These are phyloP conservation scores for Madurella mycetomatis DNA, from an alignment of 2,329 filamentous ascomycete species.

Conservation along the genomic window DNA sequence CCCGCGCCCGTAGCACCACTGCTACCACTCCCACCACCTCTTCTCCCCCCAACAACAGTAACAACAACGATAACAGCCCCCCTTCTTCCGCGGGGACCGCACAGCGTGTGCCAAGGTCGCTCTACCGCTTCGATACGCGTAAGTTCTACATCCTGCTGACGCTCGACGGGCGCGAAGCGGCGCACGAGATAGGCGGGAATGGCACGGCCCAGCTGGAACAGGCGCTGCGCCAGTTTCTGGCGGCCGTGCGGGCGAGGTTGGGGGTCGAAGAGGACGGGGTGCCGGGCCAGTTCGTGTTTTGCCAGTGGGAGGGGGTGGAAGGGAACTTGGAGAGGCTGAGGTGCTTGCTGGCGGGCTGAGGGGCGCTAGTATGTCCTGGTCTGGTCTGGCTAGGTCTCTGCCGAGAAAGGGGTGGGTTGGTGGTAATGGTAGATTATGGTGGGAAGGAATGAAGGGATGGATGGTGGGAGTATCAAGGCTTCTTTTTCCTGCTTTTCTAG, in stretches of 20 bases:
- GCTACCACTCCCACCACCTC: neutral
- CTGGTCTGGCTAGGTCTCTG: no score
- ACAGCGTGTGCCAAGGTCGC: neutral
- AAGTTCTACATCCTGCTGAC: slow-evolving; percentile 9
- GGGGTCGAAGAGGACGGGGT: neutral
- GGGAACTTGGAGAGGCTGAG: slow-evolving; percentile 1
- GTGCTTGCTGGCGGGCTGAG: neutral
- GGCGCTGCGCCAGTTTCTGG: slow-evolving; percentile 6
- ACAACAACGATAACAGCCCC: neutral
- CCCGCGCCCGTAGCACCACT: neutral
- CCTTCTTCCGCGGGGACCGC: no score
- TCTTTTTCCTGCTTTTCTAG: no score
- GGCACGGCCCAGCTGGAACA: slow-evolving; percentile 6
- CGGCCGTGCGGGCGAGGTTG: neutral
- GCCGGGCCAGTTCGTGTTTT: slow-evolving; percentile 5
- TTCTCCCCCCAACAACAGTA: neutral
- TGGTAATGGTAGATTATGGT: neutral
- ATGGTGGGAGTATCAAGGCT: no score
- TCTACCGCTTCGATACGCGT: slow-evolving; percentile 9
- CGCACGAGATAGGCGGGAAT: slow-evolving; percentile 1
- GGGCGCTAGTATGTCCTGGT: no score
- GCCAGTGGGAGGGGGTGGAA: slow-evolving; percentile 3
- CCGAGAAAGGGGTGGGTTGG: neutral
- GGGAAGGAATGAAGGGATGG: neutral
- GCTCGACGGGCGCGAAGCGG: neutral